Evolutionary conservation across 768 basidiomycete genomes (phyloP), one percentile per base, ranked within the genome.

Genomic region (Scleroderma bovista): DNA sequence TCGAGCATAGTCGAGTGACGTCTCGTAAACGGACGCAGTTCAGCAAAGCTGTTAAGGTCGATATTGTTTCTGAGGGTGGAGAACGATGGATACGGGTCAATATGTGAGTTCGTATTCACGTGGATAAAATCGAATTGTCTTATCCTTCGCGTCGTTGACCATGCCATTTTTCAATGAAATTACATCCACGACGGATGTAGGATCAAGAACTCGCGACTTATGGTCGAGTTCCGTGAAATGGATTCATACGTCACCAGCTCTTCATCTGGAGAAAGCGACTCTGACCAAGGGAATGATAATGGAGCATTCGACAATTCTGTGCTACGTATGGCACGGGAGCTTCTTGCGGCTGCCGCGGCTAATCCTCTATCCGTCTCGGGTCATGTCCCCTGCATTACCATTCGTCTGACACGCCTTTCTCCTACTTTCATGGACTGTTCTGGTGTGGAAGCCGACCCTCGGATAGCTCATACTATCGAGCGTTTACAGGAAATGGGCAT

Each of bases 1-100:
- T 17, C 26, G 20, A 29, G 46, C 46, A 51, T 33, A 7, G 9
- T 38, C 22, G 11, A 29, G 4, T 9, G 38, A 6, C 12, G 38
- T 20, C 39, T 32, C 46, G 37, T 16, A 51, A 46, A 19, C 19
- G 39, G 29, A 53, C 46, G 50, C 23, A 6, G n/a, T 44, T 36
- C 32, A 20, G 11, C 1, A 45, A 53, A 34, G 54, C 60, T 1
- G 75, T 83, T 37, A 93, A 93, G 58, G 83, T 94, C 1, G 92
- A 94, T 58, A 74, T 93, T 13, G 81, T 93, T 13, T 83, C 84
- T 2, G 80, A 87, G 19, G 78, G 81, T 38, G 91, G 92, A 1
- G 70, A 76, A 20, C 69, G 72, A 3, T 95, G 93, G 93, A 82
- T 90, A 36, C 78, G 90, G 57, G 78, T 93, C 32, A 93, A 93